Evolutionary conservation across 306 rosid genomes (phyloP).

Genomic region (cucumber (Cucumis sativus)): DNA sequence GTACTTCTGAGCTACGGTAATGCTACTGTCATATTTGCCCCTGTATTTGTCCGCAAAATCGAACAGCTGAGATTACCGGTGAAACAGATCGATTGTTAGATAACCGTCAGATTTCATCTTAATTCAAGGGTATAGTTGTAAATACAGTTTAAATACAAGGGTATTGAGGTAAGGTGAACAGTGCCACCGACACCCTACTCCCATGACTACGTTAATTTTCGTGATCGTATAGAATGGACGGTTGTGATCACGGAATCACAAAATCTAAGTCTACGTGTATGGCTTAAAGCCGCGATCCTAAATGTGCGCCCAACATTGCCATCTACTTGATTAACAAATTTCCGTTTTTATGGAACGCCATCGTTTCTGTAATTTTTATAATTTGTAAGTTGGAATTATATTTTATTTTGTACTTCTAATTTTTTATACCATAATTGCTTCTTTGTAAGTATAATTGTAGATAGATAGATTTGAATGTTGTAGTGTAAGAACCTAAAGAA

Average conservation of each 20-base stretch:
- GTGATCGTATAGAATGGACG: constrained; percentile 22
- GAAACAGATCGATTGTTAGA: neutral
- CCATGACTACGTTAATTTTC: constrained; percentile 24
- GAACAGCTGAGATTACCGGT: constrained; percentile 42
- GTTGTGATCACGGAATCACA: constrained; percentile 15
- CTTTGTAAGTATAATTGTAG: too few relatives aligned
- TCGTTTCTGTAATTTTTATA: too few relatives aligned
- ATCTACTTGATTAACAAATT: neutral
- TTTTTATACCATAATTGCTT: too few relatives aligned
- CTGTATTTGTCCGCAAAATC: constrained; percentile 89
- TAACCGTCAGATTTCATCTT: neutral
- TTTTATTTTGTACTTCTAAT: too few relatives aligned
- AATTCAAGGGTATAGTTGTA: neutral
- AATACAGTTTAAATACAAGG: neutral
- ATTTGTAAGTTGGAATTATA: too few relatives aligned
- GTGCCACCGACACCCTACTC: constrained; percentile 41
- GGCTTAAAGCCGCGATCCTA: constrained; percentile 17
- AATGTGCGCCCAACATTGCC: constrained; percentile 7
- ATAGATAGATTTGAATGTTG: too few relatives aligned
- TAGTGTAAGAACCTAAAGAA: too few relatives aligned
- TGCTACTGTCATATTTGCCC: constrained; percentile 88
- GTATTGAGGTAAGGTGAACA: neutral
- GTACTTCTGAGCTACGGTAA: constrained; percentile 68
- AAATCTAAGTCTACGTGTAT: constrained; percentile 13
- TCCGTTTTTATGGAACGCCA: neutral